Conservation (phyloP, 345 rosid species). For the Eucalyptus curtisii region DNA sequence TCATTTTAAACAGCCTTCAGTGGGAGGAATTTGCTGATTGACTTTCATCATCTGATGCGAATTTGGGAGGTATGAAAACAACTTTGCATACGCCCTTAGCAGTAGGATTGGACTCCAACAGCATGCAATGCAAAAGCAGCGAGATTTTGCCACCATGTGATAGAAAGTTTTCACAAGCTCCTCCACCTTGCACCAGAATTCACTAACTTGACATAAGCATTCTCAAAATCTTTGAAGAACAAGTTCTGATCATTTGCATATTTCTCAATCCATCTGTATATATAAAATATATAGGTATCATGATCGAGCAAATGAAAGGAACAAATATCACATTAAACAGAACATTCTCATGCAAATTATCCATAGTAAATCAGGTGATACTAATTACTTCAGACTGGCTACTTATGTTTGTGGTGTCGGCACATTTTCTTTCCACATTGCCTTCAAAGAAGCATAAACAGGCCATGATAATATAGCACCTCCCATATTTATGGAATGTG, state of each 20-base stretch:
- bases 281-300: neutral
- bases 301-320: neutral
- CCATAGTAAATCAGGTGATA: neutral
- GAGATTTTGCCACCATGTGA: neutral
- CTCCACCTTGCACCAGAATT: slow-evolving; percentile 77
- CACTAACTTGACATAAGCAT: slow-evolving; percentile 63
- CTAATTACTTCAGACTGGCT: neutral
- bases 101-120: neutral
- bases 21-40: neutral
- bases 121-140: neutral
- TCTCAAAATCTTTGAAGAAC: slow-evolving; percentile 74
- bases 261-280: slow-evolving; percentile 56
- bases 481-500: neutral
- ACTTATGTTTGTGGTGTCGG: neutral
- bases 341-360: neutral
- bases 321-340: neutral
- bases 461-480: neutral
- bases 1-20: neutral
- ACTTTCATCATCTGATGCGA: neutral
- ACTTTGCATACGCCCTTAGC: neutral
- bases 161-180: slow-evolving; percentile 8
- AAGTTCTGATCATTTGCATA: slow-evolving; percentile 54
- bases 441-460: neutral
- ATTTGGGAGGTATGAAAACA: neutral
- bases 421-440: neutral